Base-by-base conservation (phyloP, 2,329 filamentous ascomycete species). In the Penicillium sp. region DNA sequence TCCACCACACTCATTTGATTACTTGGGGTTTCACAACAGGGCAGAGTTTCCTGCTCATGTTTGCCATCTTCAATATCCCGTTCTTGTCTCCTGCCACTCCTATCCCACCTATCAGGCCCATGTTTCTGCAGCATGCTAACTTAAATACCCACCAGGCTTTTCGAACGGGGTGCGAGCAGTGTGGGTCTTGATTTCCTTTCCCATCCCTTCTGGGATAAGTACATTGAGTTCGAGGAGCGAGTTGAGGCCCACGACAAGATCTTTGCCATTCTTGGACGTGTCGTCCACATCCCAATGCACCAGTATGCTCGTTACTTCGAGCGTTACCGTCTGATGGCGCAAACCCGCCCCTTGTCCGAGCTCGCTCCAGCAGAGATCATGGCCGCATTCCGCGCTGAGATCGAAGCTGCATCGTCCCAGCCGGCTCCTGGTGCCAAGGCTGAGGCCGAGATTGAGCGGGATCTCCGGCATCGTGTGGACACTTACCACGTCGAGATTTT, bases 141-240 rank as follows among this genome's bases (percentile, higher is more conserved):
- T 62, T 67, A 1, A 54, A 37, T 61, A 59, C 52, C 38, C 51
- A 38, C 49, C 67, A 99, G 94, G 67, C 84, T 97, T 9, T 97
- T 97, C 72, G 93, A 99, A 74, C 90, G 94, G 65, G 94, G 89
- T 62, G 90, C 91, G 29, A 84, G 84, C 31, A 88, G 85, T 68
- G 92, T 96, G 41, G 94, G 94, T 17, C 83, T 97, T 19, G 94
- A 99, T 76, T 99, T 96, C 72, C 82, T 96, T 31, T 89, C 93
- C 2, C 92, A 97, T 72, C 92, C 92, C 1, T 97, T 99, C 78
- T 99, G 94, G 94, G 94, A 99, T 76, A 97, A 96, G 77, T 99
- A 96, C 71, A 86, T 99, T 63, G 94, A 97, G 73, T 97, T 95
- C 69, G 94, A 97, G 73, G 93, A 97, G 73, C 89, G 93, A 2